Evolutionary conservation across 169 alveolate species (phyloP).

Genomic region (Plasmodium billcollinsi): DNA sequence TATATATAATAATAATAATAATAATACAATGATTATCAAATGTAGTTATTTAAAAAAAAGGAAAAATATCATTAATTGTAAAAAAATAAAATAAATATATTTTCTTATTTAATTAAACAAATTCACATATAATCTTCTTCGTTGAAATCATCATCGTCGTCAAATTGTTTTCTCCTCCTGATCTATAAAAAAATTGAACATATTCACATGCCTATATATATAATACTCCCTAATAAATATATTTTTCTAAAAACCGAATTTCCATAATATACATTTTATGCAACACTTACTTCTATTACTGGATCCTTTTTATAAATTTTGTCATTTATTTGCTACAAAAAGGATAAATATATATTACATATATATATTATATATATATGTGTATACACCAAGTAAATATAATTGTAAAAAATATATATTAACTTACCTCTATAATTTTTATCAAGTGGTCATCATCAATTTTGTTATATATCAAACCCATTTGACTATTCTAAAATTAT

Average conservation of each 20-base stretch:
- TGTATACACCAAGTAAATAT: too few relatives aligned
- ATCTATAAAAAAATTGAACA: conserved; percentile 30
- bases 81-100: too few relatives aligned
- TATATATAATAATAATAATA: too few relatives aligned
- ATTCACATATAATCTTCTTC: conserved; percentile 70
- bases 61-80: too few relatives aligned
- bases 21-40: too few relatives aligned
- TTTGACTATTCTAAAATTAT: conserved; percentile 71
- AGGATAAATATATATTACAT: neutral
- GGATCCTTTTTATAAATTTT: conserved; percentile 61
- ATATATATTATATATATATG: too few relatives aligned
- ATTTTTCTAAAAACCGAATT: too few relatives aligned
- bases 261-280: neutral
- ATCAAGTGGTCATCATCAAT: conserved; percentile 68
- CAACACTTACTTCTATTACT: conserved; percentile 46
- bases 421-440: conserved; percentile 74
- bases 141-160: conserved; percentile 75
- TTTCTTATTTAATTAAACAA: too few relatives aligned
- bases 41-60: too few relatives aligned
- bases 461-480: conserved; percentile 48
- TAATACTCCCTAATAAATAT: neutral
- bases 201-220: neutral
- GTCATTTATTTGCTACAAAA: conserved; percentile 64
- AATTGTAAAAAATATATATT: neutral
- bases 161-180: conserved; percentile 75